Evolutionary conservation across 768 basidiomycete species (phyloP).

Genomic region (Steccherinum ochraceum): DNA sequence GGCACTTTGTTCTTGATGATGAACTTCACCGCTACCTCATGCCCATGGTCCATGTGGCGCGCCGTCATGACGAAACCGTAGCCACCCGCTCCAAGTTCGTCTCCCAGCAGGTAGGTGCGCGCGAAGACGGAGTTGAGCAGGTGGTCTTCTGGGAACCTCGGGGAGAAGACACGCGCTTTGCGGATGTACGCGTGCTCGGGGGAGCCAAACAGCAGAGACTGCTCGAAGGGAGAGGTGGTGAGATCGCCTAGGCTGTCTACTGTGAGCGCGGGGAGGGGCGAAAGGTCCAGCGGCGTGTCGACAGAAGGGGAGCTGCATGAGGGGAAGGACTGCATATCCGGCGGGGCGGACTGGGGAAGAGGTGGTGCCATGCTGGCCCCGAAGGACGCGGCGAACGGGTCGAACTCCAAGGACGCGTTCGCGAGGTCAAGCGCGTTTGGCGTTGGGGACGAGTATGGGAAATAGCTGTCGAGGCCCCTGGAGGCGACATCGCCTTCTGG

Average conservation of each 20-base stretch:
- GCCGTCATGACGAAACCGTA: conserved; percentile 96
- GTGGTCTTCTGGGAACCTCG: conserved; percentile 57
- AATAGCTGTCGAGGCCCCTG: conserved; percentile 8
- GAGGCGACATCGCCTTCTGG: conserved; percentile 5
- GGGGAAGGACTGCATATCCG: conserved; percentile 13
- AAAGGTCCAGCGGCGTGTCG: conserved; percentile 7
- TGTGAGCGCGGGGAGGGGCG: conserved; percentile 19
- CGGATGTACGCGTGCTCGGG: background rate
- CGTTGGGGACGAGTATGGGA: conserved; percentile 12
- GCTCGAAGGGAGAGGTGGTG: background rate
- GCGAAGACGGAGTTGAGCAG: conserved; percentile 55
- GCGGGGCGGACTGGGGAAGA: conserved; percentile 15
- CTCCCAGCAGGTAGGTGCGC: conserved; percentile 52
- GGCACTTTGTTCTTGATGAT: conserved; percentile 74
- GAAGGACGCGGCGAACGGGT: conserved; percentile 16
- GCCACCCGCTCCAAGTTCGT: conserved; percentile 85
- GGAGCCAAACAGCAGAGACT: background rate
- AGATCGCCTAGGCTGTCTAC: conserved; percentile 13
- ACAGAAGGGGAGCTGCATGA: conserved; percentile 10
- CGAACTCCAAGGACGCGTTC: conserved; percentile 19
- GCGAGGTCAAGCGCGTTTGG: conserved; percentile 16
- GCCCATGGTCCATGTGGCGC: conserved; percentile 45
- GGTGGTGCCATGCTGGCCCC: conserved; percentile 11
- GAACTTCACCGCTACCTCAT: conserved; percentile 92
- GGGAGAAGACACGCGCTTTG: conserved; percentile 32